Evolutionary conservation across 768 basidiomycete genomes (phyloP).

Genomic region (Solioccasus polychromus): DNA sequence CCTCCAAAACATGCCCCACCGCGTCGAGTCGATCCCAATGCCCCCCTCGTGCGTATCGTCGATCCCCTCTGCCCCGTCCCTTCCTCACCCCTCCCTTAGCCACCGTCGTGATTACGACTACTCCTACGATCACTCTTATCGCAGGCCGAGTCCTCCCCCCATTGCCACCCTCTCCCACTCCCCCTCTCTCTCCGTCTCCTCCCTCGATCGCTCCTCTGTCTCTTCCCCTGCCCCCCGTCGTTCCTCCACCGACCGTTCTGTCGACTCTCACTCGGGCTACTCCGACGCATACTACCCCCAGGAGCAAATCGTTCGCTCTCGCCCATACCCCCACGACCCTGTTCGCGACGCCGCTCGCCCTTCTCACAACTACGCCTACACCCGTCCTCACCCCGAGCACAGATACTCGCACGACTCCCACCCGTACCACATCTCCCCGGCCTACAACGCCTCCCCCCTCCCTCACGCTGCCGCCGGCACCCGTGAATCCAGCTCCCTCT

Average conservation of each 20-base stretch:
- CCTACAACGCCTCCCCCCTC: conserved; percentile 27
- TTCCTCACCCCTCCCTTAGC: conserved; percentile 31
- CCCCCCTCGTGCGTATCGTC: conserved; percentile 32
- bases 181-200: conserved; percentile 57
- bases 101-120: conserved; percentile 39
- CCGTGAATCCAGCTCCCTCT: conserved; percentile 27
- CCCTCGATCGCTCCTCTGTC: conserved; percentile 57
- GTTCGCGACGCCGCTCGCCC: conserved; percentile 31
- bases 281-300: conserved; percentile 41
- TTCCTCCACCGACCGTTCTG: conserved; percentile 33
- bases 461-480: conserved; percentile 21
- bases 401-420: conserved; percentile 34
- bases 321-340: conserved; percentile 33
- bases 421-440: conserved; percentile 27
- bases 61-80: conserved; percentile 22
- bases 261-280: conserved; percentile 29
- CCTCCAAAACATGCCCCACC: conserved; percentile 49
- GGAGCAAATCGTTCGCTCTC: conserved; percentile 31
- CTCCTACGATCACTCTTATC: conserved; percentile 39
- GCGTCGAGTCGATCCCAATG: conserved; percentile 40
- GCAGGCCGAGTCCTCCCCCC: conserved; percentile 45
- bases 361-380: conserved; percentile 36
- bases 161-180: conserved; percentile 55
- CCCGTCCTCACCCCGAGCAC: conserved; percentile 27
- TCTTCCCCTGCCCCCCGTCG: conserved; percentile 56